These are phyloP conservation scores for Talaromyces sp. DNA, from an alignment of 2,329 filamentous ascomycete genomes.

Conservation along the genomic window DNA sequence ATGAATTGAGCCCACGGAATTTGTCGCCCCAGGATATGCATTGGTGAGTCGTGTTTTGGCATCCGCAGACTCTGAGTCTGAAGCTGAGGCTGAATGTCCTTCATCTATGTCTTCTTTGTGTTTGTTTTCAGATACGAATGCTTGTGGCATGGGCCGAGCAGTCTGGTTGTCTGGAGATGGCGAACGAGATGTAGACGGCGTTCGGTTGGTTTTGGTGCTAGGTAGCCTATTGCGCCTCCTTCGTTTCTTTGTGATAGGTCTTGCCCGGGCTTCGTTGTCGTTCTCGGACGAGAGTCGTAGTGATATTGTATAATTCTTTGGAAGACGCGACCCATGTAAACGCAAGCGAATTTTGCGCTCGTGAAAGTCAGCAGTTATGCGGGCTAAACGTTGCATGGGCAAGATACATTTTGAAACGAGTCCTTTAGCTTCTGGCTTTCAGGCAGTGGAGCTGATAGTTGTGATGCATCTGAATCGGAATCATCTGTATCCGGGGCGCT, in stretches of 20 bases:
- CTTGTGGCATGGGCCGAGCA: not conserved
- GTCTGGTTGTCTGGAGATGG: conserved; percentile 6
- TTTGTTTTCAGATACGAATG: not conserved
- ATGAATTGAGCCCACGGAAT: conserved; percentile 62
- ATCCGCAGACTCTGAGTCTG: conserved; percentile 42
- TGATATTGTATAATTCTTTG: conserved; percentile 49
- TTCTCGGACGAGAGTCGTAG: conserved; percentile 44
- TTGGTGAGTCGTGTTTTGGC: conserved; percentile 56
- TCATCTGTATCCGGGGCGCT: conserved; percentile 34
- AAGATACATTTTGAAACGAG: conserved; percentile 45
- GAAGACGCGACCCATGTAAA: conserved; percentile 52
- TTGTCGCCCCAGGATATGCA: conserved; percentile 61
- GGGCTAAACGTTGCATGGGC: not conserved
- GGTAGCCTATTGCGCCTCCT: conserved; percentile 18
- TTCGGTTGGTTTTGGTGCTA: conserved; percentile 5
- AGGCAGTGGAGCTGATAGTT: conserved; percentile 10
- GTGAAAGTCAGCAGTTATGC: not conserved
- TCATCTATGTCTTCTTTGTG: conserved; percentile 11
- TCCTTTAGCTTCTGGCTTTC: conserved; percentile 44
- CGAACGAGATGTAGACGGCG: conserved; percentile 18
- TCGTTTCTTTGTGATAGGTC: conserved; percentile 14
- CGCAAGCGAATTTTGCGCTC: conserved; percentile 53
- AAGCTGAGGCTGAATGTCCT: conserved; percentile 9
- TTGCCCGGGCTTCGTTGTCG: conserved; percentile 14
- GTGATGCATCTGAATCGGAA: conserved; percentile 19